Evolutionary conservation across 495 filamentous ascomycete genomes (phyloP).

Genomic region (Penicillium tannophilum): DNA sequence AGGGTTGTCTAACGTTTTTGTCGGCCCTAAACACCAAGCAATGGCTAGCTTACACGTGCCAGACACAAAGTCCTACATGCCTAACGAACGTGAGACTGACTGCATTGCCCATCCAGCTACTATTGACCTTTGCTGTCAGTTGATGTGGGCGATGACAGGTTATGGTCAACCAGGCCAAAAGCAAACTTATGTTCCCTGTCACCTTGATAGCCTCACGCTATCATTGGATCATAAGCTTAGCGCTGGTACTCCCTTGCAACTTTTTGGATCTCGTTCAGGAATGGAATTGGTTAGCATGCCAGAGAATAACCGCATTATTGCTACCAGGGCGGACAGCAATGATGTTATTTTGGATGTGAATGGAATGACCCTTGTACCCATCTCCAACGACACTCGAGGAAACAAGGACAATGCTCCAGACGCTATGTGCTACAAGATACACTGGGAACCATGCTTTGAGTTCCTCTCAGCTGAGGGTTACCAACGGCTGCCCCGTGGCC

Average conservation of each 20-base stretch:
- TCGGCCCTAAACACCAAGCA: conserved; percentile 15
- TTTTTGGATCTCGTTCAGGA: conserved; percentile 25
- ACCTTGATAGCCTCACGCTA: conserved; percentile 24
- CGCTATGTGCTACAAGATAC: conserved; percentile 46
- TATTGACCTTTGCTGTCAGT: conserved; percentile 48
- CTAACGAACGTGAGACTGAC: conserved; percentile 42
- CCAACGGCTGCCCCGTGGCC: conserved; percentile 19
- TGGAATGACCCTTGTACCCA: conserved; percentile 22
- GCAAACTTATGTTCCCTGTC: conserved; percentile 23
- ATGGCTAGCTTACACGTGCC: conserved; percentile 40
- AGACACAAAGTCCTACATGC: conserved; percentile 52
- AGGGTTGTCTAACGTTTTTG: conserved; percentile 31
- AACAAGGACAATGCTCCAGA: conserved; percentile 18
- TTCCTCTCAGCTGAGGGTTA: conserved; percentile 29
- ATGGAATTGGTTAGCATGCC: conserved; percentile 39
- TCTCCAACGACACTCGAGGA: conserved; percentile 23
- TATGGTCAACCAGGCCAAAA: conserved; percentile 22
- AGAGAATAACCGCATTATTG: conserved; percentile 23
- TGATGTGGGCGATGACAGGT: conserved; percentile 30
- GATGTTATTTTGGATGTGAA: conserved; percentile 23
- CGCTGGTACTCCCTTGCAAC: conserved; percentile 23
- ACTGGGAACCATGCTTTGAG: conserved; percentile 53
- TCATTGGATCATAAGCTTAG: conserved; percentile 16
- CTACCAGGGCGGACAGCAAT: conserved; percentile 22
- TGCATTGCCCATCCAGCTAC: conserved; percentile 49